Evolutionary conservation across 441 rosid genomes (phyloP), one percentile per base, ranked within the genome.

Genomic region (Monsonia emarginata): DNA sequence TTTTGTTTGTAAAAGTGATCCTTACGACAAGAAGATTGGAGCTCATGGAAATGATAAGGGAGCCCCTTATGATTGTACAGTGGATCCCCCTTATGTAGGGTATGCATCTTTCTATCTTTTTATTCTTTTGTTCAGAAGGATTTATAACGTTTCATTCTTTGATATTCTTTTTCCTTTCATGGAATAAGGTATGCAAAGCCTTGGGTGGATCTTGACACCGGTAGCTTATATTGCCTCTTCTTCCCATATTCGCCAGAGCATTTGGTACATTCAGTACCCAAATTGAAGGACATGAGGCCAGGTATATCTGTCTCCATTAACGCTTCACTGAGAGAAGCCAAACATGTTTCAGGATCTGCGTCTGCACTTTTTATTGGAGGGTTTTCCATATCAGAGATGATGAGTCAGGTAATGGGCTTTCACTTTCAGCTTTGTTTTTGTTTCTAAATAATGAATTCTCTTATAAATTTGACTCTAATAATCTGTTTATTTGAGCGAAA

Each of bases 171-270:
- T 66, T 62, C 27, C 27, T 66, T 58, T 67, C 44, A 70, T 80
- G 40, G 58, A 65, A 70, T 78, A 80, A 93, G 98, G 77, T 93
- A 87, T 77, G 85, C 90, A 59, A 88, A 85, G 83, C 93, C 95
- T 68, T 78, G 90, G 91, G 63, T 80, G 73, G 87, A 93, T 74
- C 75, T 73, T 72, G 84, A 80, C 65, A 74, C 81, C 18, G 83
- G 93, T 63, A 75, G 77, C 75, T 69, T 69, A 27, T 85, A 74
- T 71, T 90, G 97, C 74, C 89, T 88, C 68, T 90, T 93, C 88
- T 88, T 87, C 77, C 98, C 97, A 68, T 80, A 87, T 75, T 81
- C 96, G 38, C 97, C 96, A 1, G 96, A 93, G 84, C 90, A 93
- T 76, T 84, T 93, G 82, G 85, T 79, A 24, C 83, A 13, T 34